phyloP scores from a whole-genome alignment of 441 rosid species.

The Omphalea diandra region DNA sequence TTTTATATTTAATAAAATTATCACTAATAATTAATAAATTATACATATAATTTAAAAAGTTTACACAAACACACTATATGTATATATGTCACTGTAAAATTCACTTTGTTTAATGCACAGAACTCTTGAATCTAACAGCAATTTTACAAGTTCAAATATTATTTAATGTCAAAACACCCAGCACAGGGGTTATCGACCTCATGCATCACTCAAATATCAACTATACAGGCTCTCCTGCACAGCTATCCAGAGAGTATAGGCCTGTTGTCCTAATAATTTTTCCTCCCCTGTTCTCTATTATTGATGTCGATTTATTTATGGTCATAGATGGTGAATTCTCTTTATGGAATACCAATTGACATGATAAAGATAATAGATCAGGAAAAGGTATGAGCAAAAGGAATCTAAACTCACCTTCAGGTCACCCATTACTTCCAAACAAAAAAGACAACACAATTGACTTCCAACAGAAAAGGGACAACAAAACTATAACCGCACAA shows the following conservation, averaged over 20 bases:
- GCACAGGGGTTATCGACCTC: background rate
- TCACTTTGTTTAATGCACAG: too few relatives aligned
- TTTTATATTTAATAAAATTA: too few relatives aligned
- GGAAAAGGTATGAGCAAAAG: background rate
- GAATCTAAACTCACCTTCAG: background rate
- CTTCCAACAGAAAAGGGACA: background rate
- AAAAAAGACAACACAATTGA: background rate
- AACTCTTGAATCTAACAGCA: background rate
- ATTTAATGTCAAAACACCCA: background rate
- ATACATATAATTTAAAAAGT: too few relatives aligned
- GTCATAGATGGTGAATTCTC: slow-evolving; percentile 1
- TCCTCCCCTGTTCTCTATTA: too few relatives aligned
- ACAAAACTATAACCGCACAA: slow-evolving; percentile 1
- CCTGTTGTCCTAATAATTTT: background rate
- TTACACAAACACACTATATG: too few relatives aligned
- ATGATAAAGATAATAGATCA: background rate
- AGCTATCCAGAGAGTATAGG: too few relatives aligned
- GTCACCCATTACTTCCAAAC: background rate
- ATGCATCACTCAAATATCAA: too few relatives aligned
- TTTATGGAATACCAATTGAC: background rate
- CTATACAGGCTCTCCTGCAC: too few relatives aligned
- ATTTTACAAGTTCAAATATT: background rate
- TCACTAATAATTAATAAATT: too few relatives aligned
- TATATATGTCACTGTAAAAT: too few relatives aligned
- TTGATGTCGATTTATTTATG: background rate